Percentiles rank a stretch among this genome's conserved stretches.
Evolutionary conservation across 148 eudicot genomes (phyloP).

Genomic region (Tetragonia tetragonoides): DNA sequence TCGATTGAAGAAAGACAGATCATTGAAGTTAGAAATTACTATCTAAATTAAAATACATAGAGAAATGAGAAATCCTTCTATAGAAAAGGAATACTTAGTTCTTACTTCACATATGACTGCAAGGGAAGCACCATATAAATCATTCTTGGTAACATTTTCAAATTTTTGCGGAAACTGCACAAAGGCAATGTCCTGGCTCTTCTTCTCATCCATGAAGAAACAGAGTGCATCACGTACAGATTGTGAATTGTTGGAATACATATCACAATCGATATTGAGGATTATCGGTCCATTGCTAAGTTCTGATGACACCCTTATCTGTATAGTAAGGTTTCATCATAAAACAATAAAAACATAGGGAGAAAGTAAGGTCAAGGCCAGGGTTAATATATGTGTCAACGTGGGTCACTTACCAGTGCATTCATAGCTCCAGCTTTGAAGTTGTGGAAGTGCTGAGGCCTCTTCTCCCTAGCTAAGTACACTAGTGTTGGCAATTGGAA

Average conservation of each 20-base stretch:
- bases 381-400: neutral
- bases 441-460: constrained; percentile 67
- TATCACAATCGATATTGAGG: constrained; percentile 83
- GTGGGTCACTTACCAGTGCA: constrained; percentile 55
- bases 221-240: constrained; percentile 69
- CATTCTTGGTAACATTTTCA: constrained; percentile 58
- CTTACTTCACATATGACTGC: constrained; percentile 42
- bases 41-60: too few relatives aligned
- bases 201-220: constrained; percentile 77
- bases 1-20: neutral
- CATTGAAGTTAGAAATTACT: neutral
- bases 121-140: constrained; percentile 46
- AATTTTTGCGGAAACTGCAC: constrained; percentile 75
- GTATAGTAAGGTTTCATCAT: constrained; percentile 12
- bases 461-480: constrained; percentile 80
- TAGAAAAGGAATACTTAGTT: neutral
- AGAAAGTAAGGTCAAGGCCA: neutral
- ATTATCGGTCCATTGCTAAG: constrained; percentile 70
- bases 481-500: constrained; percentile 56
- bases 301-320: constrained; percentile 82
- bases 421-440: constrained; percentile 98
- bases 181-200: constrained; percentile 62
- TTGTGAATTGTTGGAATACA: constrained; percentile 66
- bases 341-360: too few relatives aligned
- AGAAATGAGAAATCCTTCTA: too few relatives aligned